These are phyloP conservation scores for Thielaviopsis populi DNA, from an alignment of 2,329 filamentous ascomycete genomes.

Conservation along the genomic window DNA sequence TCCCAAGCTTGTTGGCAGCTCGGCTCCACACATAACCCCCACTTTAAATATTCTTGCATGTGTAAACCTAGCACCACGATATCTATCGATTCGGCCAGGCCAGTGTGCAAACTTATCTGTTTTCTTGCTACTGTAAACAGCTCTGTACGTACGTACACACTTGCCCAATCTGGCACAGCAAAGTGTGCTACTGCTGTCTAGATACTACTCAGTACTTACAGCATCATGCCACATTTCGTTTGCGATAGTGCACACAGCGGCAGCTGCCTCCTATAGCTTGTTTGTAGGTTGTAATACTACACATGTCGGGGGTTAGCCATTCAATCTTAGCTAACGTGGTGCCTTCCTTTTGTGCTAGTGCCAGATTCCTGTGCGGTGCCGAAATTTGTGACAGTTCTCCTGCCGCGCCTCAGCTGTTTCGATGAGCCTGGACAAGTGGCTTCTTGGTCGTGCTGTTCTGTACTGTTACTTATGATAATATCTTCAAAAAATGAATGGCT, in stretches of 20 bases:
- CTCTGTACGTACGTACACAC: not conserved
- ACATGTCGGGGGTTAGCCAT: not conserved
- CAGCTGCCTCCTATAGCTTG: constrained; percentile 17
- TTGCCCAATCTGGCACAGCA: not conserved
- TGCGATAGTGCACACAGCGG: not conserved
- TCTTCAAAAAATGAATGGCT: not conserved
- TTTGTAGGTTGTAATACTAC: constrained; percentile 1
- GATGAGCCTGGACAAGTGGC: not conserved
- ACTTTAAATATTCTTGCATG: not conserved
- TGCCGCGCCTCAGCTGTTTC: not conserved
- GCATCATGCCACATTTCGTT: constrained; percentile 4
- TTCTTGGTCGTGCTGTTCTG: not conserved
- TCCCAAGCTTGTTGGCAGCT: not conserved
- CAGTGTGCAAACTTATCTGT: not conserved
- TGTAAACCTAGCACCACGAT: not conserved
- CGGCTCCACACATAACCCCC: not conserved
- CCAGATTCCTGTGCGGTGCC: not conserved
- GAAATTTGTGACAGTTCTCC: not conserved
- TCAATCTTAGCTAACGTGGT: not conserved
- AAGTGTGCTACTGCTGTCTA: not conserved
- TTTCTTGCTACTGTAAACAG: not conserved
- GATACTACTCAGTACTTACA: not conserved
- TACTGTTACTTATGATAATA: not conserved
- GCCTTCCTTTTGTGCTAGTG: not conserved
- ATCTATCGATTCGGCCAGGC: not conserved